Percentiles rank a stretch among this genome's conserved stretches.
These are phyloP conservation scores for Tricholoma flavovirens DNA, from an alignment of 768 basidiomycete genomes.

Conservation along the genomic window DNA sequence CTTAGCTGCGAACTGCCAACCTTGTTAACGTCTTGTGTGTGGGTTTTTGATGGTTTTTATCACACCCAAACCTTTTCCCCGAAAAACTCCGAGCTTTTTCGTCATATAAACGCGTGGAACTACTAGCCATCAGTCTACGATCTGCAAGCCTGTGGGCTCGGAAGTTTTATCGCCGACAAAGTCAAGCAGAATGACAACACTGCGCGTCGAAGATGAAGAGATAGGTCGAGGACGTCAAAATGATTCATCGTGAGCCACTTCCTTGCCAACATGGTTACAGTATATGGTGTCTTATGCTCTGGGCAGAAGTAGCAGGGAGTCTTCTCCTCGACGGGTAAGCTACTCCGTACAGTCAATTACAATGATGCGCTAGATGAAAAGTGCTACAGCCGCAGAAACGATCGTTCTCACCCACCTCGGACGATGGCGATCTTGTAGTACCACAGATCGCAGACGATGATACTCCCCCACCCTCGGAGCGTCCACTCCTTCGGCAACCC, in stretches of 20 bases:
- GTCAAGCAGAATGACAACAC: conserved; percentile 6
- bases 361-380: not conserved
- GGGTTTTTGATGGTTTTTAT: not conserved
- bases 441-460: conserved; percentile 37
- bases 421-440: conserved; percentile 40
- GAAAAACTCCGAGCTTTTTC: not conserved
- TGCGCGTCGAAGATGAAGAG: conserved; percentile 24
- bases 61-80: not conserved
- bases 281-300: not conserved
- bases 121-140: too few relatives aligned
- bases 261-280: not conserved
- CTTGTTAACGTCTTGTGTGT: not conserved
- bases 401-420: conserved; percentile 47
- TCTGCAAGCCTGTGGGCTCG: too few relatives aligned
- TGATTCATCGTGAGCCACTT: conserved; percentile 32
- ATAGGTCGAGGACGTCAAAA: conserved; percentile 34
- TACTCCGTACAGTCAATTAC: not conserved
- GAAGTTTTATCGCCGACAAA: not conserved
- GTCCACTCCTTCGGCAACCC: conserved; percentile 55
- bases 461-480: conserved; percentile 40
- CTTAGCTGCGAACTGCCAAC: not conserved
- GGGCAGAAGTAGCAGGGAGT: conserved; percentile 52
- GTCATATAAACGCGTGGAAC: not conserved
- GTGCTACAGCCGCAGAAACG: conserved; percentile 36
- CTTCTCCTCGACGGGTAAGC: conserved; percentile 44